These are phyloP conservation scores for Aspergillus nidulans DNA, from an alignment of 495 filamentous ascomycete species.

Conservation along the genomic window DNA sequence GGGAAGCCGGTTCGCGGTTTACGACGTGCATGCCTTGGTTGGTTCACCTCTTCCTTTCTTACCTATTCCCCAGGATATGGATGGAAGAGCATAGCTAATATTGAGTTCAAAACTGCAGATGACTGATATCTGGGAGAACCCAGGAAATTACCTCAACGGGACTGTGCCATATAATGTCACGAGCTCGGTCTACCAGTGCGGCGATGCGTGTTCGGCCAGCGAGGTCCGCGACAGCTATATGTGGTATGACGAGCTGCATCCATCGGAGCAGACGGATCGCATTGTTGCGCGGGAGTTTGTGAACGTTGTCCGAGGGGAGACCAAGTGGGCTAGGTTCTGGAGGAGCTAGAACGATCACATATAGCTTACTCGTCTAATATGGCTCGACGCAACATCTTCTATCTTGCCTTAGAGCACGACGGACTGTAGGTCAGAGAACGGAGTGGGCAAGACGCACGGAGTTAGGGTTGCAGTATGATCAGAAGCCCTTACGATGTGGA, in stretches of 20 bases:
- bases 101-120: conserved; percentile 43
- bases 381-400: too few species aligned
- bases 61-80: background rate
- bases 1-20: conserved; percentile 54
- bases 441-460: too few species aligned
- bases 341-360: background rate
- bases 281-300: conserved; percentile 56
- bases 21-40: conserved; percentile 56
- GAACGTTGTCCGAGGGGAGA: conserved; percentile 50
- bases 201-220: conserved; percentile 41
- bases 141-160: conserved; percentile 53
- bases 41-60: background rate
- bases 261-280: conserved; percentile 49
- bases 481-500: too few species aligned
- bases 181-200: conserved; percentile 40
- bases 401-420: too few species aligned
- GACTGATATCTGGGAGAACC: conserved; percentile 56
- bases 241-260: conserved; percentile 63
- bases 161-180: conserved; percentile 7
- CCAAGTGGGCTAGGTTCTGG: conserved; percentile 54
- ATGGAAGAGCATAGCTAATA: background rate
- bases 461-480: too few species aligned
- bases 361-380: too few species aligned
- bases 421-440: too few species aligned
- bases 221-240: conserved; percentile 35